Evolutionary conservation across 2,329 filamentous ascomycete genomes (phyloP).

Genomic region (Hypoxylon sp.): DNA sequence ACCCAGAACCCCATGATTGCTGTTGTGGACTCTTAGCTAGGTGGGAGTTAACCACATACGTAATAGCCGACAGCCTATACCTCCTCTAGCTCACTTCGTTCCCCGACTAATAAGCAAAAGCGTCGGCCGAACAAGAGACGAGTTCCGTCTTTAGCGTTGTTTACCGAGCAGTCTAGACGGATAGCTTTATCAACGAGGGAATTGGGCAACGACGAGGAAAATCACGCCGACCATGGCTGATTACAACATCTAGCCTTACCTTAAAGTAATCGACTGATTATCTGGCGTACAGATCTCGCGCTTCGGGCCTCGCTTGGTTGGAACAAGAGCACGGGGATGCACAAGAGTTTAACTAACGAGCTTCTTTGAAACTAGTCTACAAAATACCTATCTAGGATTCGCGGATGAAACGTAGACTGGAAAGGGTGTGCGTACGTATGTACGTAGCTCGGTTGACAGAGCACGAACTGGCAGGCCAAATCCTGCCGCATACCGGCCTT

Average conservation of each 20-base stretch:
- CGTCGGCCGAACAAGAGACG: conserved; percentile 31
- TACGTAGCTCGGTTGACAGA: conserved; percentile 24
- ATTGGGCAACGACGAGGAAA: conserved; percentile 29
- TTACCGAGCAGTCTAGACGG: conserved; percentile 35
- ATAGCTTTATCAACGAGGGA: conserved; percentile 29
- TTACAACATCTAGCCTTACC: conserved; percentile 18
- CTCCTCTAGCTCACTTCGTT: conserved; percentile 25
- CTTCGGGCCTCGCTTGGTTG: conserved; percentile 35
- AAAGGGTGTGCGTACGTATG: conserved; percentile 24
- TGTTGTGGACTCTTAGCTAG: conserved; percentile 33
- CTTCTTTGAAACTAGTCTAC: conserved; percentile 28
- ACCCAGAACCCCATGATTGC: conserved; percentile 30
- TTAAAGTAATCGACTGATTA: conserved; percentile 16
- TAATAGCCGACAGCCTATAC: conserved; percentile 34
- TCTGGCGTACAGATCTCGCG: conserved; percentile 25
- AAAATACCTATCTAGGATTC: conserved; percentile 29
- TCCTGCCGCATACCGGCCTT: conserved; percentile 27
- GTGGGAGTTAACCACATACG: conserved; percentile 31
- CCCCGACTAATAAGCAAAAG: conserved; percentile 34
- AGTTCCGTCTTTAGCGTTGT: conserved; percentile 25
- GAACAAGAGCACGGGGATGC: conserved; percentile 18
- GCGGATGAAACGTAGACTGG: conserved; percentile 35
- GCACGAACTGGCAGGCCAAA: conserved; percentile 31
- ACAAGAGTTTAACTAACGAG: conserved; percentile 29
- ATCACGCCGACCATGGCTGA: conserved; percentile 25